Base-by-base conservation (phyloP, 768 basidiomycete species). In the Omphalotus guepiniiformis region DNA sequence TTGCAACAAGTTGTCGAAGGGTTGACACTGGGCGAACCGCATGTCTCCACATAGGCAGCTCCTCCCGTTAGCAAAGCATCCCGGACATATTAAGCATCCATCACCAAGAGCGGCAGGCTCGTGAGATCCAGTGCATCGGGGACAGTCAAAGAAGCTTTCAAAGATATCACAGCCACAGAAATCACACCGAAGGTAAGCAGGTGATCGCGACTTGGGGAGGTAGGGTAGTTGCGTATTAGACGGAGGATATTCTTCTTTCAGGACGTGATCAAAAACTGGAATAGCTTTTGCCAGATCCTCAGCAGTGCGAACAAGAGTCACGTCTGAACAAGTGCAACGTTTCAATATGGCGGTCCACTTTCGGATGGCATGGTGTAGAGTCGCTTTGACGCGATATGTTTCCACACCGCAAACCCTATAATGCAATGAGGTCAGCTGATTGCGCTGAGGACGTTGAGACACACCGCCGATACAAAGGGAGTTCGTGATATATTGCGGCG, bases 101-200 rank as follows among this genome's bases (percentile, higher is more conserved):
- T 72, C 71, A 1, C 74, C 75, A 9, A 57, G 55, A 15, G 49
- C 56, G 4, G 39, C 38, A 28, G 3, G 32, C 36, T 39, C 4
- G 52, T 48, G 8, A 42, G 44, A 25, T 1, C 41, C 38, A 49
- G 66, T 63, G 55, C 87, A 86, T 1, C 54, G 49, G 1, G 60
- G 57, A 58, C 89, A 92, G 59, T 86, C 82, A 52, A 92, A 86
- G 60, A 82, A 90, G 51, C 83, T 82, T 53, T 88, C 82, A 54
- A 91, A 92, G 50, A 93, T 77, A 56, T 93, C 90, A 2, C 77
- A 78, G 15, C 80, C 82, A 55, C 90, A 93, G 59, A 88, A 91
- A 58, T 92, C 88, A 57, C 90, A 92, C 13, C 26, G 13, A 18
- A 38, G 25, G 21, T 7, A 25, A 16, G n/a, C 36, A 21, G 6